Conservation (phyloP, 768 basidiomycete species). For the Lepiota venenata region DNA sequence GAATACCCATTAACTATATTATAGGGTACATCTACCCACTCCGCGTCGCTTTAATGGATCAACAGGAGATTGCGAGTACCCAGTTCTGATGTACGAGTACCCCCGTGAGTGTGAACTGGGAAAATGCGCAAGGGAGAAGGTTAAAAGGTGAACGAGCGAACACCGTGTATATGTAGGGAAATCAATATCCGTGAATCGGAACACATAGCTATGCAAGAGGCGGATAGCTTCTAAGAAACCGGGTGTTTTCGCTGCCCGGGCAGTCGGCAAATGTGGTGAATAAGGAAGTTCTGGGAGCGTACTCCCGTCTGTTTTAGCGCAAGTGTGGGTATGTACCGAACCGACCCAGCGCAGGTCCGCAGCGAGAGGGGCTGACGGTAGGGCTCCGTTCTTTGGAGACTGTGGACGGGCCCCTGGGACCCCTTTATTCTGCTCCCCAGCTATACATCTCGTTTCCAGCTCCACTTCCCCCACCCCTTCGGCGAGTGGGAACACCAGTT, state of each 20-base stretch:
- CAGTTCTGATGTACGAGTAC: conserved; percentile 79
- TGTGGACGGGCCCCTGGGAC: no score
- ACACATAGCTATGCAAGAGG: not conserved
- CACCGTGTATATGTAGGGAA: conserved; percentile 75
- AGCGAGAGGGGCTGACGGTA: no score
- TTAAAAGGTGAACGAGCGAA: conserved; percentile 74
- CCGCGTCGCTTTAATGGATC: conserved; percentile 48
- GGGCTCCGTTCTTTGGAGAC: no score
- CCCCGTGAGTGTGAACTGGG: conserved; percentile 93
- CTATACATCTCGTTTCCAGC: conserved; percentile 16
- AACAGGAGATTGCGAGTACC: conserved; percentile 77
- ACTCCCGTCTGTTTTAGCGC: no score
- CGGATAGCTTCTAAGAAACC: conserved; percentile 18
- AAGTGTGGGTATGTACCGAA: no score
- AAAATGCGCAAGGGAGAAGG: conserved; percentile 88
- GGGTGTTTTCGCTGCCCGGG: not conserved
- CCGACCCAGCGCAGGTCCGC: no score
- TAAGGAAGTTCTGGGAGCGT: no score
- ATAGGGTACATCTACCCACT: conserved; percentile 40
- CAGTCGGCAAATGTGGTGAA: no score
- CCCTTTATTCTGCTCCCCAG: not conserved
- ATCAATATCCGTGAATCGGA: conserved; percentile 22
- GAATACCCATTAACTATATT: conserved; percentile 65
- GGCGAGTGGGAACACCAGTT: conserved; percentile 15
- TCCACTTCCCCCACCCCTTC: conserved; percentile 17